These are phyloP conservation scores for Leptographium galeiforme DNA, from an alignment of 2,329 filamentous ascomycete genomes.

Conservation along the genomic window DNA sequence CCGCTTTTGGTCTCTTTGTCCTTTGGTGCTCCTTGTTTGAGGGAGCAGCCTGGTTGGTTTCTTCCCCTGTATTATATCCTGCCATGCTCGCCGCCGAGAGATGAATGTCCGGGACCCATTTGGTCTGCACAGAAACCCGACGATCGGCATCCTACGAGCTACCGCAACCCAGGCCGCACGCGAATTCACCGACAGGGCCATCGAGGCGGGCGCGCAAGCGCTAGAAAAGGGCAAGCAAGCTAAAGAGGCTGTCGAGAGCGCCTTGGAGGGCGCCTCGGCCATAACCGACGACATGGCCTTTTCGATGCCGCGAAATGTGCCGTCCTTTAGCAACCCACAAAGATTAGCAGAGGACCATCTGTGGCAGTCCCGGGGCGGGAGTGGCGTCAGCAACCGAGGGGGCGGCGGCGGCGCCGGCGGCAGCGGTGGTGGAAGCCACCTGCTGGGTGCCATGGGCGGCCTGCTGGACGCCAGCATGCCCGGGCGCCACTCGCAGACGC, in stretches of 20 bases:
- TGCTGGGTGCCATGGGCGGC: constrained; percentile 49
- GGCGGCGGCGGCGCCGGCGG: constrained; percentile 8
- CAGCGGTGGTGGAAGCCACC: constrained; percentile 21
- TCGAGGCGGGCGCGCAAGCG: constrained; percentile 34
- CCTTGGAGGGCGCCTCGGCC: constrained; percentile 4
- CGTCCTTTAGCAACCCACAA: constrained; percentile 52
- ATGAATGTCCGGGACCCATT: constrained; percentile 31
- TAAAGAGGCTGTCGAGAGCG: constrained; percentile 14
- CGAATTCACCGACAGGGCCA: constrained; percentile 32
- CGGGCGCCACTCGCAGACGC: constrained; percentile 22
- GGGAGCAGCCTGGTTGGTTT: background rate
- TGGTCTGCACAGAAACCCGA: constrained; percentile 21
- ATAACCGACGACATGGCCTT: constrained; percentile 43
- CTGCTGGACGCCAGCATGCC: constrained; percentile 42
- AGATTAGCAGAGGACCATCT: constrained; percentile 51
- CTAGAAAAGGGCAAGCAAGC: constrained; percentile 27
- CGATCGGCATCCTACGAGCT: constrained; percentile 32
- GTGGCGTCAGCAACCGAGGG: background rate
- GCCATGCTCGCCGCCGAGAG: constrained; percentile 5
- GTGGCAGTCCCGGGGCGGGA: constrained; percentile 39
- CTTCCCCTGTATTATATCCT: background rate
- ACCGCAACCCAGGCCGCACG: constrained; percentile 31
- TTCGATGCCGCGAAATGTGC: constrained; percentile 54
- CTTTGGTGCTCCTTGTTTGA: background rate
- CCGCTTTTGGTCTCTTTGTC: background rate